phyloP scores from a whole-genome alignment of 495 filamentous ascomycete genomes.

The Neurospora tetrasperma region DNA sequence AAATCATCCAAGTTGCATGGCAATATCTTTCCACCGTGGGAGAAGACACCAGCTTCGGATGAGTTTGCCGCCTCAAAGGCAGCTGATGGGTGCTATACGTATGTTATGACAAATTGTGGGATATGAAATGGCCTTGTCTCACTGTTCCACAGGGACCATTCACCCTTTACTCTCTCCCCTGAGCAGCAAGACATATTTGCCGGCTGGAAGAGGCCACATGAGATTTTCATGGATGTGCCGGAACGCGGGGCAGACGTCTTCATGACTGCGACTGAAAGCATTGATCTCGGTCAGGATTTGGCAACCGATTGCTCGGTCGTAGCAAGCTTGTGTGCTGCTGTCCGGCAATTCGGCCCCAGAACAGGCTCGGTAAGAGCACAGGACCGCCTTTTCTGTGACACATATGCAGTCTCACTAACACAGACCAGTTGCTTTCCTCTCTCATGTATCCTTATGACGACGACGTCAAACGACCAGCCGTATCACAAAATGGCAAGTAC shows the following conservation, averaged over 20 bases:
- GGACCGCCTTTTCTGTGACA: background rate
- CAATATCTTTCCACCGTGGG: constrained; percentile 76
- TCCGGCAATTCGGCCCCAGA: constrained; percentile 30
- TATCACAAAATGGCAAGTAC: constrained; percentile 79
- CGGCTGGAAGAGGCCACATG: constrained; percentile 68
- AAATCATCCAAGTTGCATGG: constrained; percentile 71
- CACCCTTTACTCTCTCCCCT: constrained; percentile 57
- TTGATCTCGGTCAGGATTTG: constrained; percentile 87
- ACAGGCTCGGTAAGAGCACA: constrained; percentile 23
- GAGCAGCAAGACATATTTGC: constrained; percentile 61
- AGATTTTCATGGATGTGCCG: constrained; percentile 29
- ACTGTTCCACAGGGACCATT: constrained; percentile 48
- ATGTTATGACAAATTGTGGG: background rate
- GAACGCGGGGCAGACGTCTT: constrained; percentile 24
- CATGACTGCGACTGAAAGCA: constrained; percentile 44
- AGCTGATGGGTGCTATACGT: background rate
- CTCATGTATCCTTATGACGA: constrained; percentile 65
- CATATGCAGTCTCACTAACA: background rate
- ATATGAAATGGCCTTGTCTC: background rate
- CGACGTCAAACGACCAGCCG: constrained; percentile 37
- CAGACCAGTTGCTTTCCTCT: constrained; percentile 50
- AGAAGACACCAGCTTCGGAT: constrained; percentile 38
- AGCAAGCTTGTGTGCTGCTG: constrained; percentile 80
- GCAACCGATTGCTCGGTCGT: constrained; percentile 95
- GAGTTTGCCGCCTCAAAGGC: background rate